Evolutionary conservation across 192 early-diverging fungal species (phyloP).

Genomic region (Paraglomus occultum): DNA sequence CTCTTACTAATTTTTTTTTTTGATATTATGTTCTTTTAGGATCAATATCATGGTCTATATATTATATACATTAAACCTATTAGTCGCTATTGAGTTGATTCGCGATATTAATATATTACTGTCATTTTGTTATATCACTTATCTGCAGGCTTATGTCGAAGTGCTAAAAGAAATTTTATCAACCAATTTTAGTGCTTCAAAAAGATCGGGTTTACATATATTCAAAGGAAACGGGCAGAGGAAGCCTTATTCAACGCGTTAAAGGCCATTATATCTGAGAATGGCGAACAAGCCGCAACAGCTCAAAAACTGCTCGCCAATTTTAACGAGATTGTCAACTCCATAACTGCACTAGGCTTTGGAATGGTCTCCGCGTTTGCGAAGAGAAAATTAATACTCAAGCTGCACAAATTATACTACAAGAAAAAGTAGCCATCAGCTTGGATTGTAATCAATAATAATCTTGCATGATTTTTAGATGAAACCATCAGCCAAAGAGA

Average conservation of each 20-base stretch:
- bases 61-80: conserved; percentile 1
- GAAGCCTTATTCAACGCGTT: conserved; percentile 17
- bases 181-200: conserved; percentile 24
- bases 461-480: conserved; percentile 26
- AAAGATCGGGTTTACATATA: conserved; percentile 15
- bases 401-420: conserved; percentile 29
- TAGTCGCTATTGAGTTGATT: conserved; percentile 16
- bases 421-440: conserved; percentile 24
- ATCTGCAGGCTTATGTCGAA: conserved; percentile 17
- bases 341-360: conserved; percentile 7
- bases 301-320: conserved; percentile 14
- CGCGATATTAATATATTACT: conserved; percentile 24
- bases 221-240: conserved; percentile 19
- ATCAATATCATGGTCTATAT: conserved; percentile 25
- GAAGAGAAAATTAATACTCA: conserved; percentile 23
- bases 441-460: conserved; percentile 16
- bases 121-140: no score
- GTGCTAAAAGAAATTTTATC: conserved; percentile 24
- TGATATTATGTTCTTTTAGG: conserved; percentile 24
- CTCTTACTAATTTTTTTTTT: conserved; percentile 7
- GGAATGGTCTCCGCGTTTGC: conserved; percentile 11
- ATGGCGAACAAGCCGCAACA: conserved; percentile 9
- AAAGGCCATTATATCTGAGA: conserved; percentile 4
- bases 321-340: conserved; percentile 20
- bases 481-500: conserved; percentile 28